Evolutionary conservation across 2,329 filamentous ascomycete species (phyloP).

Genomic region (Xylaria sp.): DNA sequence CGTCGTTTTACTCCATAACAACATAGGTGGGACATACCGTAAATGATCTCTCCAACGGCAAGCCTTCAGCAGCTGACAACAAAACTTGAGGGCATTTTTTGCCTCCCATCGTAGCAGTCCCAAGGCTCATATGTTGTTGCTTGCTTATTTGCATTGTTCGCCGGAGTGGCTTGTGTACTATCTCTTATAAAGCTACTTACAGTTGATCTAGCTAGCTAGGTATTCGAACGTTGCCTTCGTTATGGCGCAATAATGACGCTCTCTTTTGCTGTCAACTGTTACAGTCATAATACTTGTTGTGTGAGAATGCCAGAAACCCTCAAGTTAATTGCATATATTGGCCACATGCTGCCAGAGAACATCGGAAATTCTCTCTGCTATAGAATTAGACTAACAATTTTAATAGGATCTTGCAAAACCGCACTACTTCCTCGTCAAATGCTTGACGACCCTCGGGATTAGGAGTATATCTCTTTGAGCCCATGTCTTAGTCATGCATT

Average conservation of each 20-base stretch:
- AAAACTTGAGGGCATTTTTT: neutral
- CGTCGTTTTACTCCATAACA: no score
- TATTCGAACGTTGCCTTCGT: neutral
- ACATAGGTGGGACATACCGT: neutral
- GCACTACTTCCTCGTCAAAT: neutral
- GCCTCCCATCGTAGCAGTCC: neutral
- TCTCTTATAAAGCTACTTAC: neutral
- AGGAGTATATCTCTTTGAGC: slow-evolving; percentile 5
- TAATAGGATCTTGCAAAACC: slow-evolving; percentile 5
- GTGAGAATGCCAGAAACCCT: neutral
- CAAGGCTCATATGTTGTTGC: neutral
- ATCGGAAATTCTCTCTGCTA: neutral
- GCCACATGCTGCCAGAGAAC: neutral
- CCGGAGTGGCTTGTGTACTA: neutral
- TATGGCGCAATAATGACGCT: neutral
- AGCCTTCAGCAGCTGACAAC: neutral
- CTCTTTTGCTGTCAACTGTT: neutral
- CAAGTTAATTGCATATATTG: neutral
- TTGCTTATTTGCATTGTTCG: neutral
- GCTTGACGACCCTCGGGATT: neutral
- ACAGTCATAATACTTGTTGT: neutral
- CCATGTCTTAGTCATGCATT: neutral
- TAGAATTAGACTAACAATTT: neutral
- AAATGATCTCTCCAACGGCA: neutral
- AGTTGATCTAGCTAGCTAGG: neutral